Conservation (phyloP, 2,329 filamentous ascomycete species). For the Lasiodiplodia citricola region DNA sequence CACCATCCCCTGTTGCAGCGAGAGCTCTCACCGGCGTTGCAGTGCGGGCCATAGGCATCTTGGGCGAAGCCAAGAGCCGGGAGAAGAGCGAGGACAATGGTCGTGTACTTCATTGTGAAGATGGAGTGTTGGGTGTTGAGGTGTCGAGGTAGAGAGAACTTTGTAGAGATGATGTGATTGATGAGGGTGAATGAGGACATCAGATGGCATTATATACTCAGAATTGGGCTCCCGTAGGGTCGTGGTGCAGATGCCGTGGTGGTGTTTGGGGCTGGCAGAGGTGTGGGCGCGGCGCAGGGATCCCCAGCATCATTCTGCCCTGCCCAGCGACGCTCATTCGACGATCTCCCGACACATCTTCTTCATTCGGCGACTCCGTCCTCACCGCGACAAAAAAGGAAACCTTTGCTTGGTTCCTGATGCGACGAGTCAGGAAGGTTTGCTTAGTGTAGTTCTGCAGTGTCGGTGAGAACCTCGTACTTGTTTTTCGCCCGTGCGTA, state of each 20-base stretch:
- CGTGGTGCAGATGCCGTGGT: not conserved
- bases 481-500: too few species aligned
- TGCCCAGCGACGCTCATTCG: not conserved
- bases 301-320: not conserved
- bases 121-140: not conserved
- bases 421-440: not conserved
- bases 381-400: not conserved
- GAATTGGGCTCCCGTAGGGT: not conserved
- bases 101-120: not conserved
- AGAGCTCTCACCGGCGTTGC: not conserved
- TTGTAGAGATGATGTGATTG: not conserved
- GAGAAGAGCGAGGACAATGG: not conserved
- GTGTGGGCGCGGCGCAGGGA: too few species aligned
- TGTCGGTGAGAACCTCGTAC: too few species aligned
- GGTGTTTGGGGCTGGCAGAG: not conserved
- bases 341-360: not conserved
- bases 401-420: not conserved
- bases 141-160: not conserved
- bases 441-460: too few species aligned
- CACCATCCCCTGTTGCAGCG: not conserved
- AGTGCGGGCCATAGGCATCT: not conserved
- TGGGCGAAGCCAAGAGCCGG: not conserved
- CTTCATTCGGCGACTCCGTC: not conserved
- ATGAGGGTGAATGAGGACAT: too few species aligned
- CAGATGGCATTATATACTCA: not conserved